These are phyloP conservation scores for Penium margaritaceum DNA, from an alignment of 139 green algal species.

Conservation along the genomic window DNA sequence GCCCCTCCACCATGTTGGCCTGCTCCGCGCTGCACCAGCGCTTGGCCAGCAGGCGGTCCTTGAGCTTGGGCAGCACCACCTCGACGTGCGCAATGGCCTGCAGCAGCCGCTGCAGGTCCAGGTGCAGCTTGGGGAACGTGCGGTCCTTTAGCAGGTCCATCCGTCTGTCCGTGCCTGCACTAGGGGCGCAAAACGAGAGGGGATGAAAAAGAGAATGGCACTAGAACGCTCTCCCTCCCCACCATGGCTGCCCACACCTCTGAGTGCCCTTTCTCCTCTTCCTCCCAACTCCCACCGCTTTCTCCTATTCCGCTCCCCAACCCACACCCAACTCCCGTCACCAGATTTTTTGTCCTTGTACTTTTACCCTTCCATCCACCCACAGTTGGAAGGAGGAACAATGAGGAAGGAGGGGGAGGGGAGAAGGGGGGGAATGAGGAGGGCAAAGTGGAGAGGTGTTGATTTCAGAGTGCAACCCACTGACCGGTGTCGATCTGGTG, in stretches of 20 bases:
- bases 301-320: neutral
- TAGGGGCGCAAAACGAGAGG: neutral
- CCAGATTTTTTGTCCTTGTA: no score
- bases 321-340: neutral
- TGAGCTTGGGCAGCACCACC: conserved; percentile 29
- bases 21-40: conserved; percentile 1
- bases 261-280: neutral
- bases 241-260: neutral
- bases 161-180: neutral
- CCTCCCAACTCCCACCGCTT: neutral
- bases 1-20: conserved; percentile 9
- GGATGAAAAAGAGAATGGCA: neutral
- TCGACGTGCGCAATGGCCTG: conserved; percentile 26
- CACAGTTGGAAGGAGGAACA: no score
- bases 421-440: no score
- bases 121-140: conserved; percentile 21
- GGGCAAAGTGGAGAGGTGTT: neutral
- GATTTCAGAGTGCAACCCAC: neutral
- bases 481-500: neutral
- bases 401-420: no score
- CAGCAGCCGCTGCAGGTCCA: conserved; percentile 38
- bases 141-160: conserved; percentile 13
- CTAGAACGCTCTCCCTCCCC: neutral
- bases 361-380: no score
- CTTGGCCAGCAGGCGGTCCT: conserved; percentile 21